Evolutionary conservation across 345 rosid genomes (phyloP).

Genomic region (Eucalyptus albens): DNA sequence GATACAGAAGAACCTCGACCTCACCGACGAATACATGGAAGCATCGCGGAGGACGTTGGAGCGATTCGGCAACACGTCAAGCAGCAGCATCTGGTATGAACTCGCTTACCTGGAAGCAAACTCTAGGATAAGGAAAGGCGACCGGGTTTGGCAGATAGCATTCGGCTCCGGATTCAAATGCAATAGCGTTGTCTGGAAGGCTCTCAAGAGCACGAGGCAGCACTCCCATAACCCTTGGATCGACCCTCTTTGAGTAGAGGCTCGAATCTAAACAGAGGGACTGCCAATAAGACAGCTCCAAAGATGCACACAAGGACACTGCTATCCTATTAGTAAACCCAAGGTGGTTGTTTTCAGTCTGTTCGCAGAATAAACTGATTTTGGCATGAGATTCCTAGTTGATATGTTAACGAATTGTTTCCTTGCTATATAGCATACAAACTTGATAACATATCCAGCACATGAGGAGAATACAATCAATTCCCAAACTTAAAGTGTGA

Average conservation of each 20-base stretch:
- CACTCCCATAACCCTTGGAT: conserved; percentile 42
- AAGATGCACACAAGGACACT: neutral
- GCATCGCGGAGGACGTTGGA: conserved; percentile 51
- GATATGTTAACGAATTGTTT: neutral
- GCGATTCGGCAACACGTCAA: conserved; percentile 64
- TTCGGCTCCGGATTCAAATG: conserved; percentile 71
- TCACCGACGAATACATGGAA: conserved; percentile 55
- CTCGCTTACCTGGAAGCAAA: conserved; percentile 55
- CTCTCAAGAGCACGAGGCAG: conserved; percentile 17
- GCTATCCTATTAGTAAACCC: neutral
- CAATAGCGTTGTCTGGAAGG: conserved; percentile 62
- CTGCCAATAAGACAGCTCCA: neutral
- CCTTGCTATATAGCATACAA: neutral
- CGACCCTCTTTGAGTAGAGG: neutral
- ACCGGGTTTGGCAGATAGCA: conserved; percentile 51
- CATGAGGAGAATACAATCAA: neutral
- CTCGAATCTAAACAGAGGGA: neutral
- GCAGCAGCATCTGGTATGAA: conserved; percentile 69
- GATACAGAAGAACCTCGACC: conserved; percentile 47
- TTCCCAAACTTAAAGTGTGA: neutral
- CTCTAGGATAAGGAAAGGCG: conserved; percentile 29
- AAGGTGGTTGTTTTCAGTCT: neutral
- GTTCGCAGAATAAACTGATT: neutral
- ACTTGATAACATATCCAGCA: neutral
- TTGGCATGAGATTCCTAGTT: neutral